Percentiles rank a stretch among this genome's conserved stretches.
These are phyloP conservation scores for Phaseolus lunatus DNA, from an alignment of 306 rosid species.

Conservation along the genomic window DNA sequence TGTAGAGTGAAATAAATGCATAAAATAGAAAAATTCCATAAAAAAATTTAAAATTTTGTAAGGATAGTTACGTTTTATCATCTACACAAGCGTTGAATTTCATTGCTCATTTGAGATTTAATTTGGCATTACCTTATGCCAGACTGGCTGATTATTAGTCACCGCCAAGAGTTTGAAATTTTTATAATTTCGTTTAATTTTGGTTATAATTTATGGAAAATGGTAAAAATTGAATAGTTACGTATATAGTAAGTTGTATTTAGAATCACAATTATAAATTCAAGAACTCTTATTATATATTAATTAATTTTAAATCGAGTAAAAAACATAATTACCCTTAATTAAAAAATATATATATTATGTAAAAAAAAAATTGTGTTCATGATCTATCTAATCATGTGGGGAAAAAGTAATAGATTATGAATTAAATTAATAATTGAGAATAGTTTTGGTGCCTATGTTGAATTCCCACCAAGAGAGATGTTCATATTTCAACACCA, in stretches of 20 bases:
- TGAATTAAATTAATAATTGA: constrained; percentile 1
- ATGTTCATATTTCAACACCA: constrained; percentile 30
- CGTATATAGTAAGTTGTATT: no score
- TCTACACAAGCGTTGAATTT: background rate
- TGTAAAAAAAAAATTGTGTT: background rate
- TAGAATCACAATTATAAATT: no score
- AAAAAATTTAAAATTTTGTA: background rate
- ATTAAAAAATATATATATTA: no score
- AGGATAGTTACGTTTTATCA: background rate
- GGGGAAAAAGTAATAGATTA: background rate
- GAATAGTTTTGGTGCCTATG: background rate
- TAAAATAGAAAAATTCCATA: background rate
- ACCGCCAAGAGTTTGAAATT: no score
- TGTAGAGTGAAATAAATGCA: constrained; percentile 15
- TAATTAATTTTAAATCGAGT: no score
- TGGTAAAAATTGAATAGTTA: no score
- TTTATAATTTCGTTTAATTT: no score
- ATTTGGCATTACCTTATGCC: background rate
- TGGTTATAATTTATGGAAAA: no score
- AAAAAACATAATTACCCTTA: no score
- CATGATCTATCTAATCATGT: background rate
- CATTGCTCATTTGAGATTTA: background rate
- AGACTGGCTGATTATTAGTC: background rate
- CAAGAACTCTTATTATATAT: no score
- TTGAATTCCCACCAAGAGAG: constrained; percentile 1